These are phyloP conservation scores for Ophiostoma piceae DNA, from an alignment of 2,329 filamentous ascomycete species.

Conservation along the genomic window DNA sequence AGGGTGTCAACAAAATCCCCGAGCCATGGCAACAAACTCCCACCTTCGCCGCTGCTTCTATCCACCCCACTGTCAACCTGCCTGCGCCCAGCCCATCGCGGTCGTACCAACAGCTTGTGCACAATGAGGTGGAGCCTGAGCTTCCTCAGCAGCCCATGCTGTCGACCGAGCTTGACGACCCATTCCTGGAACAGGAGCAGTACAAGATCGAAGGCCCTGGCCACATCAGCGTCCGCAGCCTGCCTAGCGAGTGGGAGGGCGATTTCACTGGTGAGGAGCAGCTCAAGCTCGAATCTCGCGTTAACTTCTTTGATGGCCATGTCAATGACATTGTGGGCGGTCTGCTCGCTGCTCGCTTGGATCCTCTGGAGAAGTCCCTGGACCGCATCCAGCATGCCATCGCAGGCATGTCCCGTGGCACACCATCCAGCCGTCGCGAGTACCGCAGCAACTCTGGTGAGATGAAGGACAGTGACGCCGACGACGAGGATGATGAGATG, in stretches of 20 bases:
- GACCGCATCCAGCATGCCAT: conserved; percentile 68
- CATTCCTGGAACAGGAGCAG: conserved; percentile 39
- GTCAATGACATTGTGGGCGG: conserved; percentile 81
- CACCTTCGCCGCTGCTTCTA: conserved; percentile 37
- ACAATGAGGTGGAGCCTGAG: conserved; percentile 43
- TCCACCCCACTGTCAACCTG: conserved; percentile 50
- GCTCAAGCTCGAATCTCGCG: conserved; percentile 72
- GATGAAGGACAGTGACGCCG: conserved; percentile 76
- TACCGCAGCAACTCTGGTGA: conserved; percentile 67
- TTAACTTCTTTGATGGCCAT: conserved; percentile 83
- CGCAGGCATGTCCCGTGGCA: conserved; percentile 47
- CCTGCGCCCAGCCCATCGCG: conserved; percentile 37
- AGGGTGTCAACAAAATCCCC: conserved; percentile 63
- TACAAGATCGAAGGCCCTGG: conserved; percentile 53
- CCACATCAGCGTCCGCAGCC: conserved; percentile 55
- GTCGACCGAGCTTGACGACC: conserved; percentile 42
- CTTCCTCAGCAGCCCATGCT: conserved; percentile 42
- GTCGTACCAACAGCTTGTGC: conserved; percentile 22
- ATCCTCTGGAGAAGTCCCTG: conserved; percentile 75
- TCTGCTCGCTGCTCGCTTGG: conserved; percentile 68
- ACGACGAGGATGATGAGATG: conserved; percentile 79
- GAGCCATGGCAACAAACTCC: conserved; percentile 45
- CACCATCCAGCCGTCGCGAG: conserved; percentile 52
- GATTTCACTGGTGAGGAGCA: conserved; percentile 78
- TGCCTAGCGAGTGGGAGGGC: conserved; percentile 88